phyloP scores from a whole-genome alignment of 805 yeast species.

The Candida boleticola region DNA sequence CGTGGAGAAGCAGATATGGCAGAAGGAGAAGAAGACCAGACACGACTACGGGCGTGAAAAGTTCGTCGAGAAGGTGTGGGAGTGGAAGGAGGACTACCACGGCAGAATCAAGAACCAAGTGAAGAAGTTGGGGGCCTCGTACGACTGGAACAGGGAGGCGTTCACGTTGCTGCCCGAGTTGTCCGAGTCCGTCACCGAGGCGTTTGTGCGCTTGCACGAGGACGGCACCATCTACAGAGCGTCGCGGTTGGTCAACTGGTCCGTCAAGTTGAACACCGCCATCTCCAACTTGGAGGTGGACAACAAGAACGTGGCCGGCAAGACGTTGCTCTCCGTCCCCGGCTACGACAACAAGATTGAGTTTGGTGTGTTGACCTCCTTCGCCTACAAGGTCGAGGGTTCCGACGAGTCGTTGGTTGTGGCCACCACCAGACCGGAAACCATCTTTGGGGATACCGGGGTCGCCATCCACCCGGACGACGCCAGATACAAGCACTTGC shows the following conservation, averaged over 20 bases:
- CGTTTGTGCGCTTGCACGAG: conserved; percentile 87
- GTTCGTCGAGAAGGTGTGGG: conserved; percentile 89
- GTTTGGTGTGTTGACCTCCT: conserved; percentile 95
- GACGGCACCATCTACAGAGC: conserved; percentile 96
- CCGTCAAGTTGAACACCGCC: conserved; percentile 90
- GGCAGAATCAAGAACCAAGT: conserved; percentile 80
- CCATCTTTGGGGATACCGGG: conserved; percentile 96
- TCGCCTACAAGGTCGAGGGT: conserved; percentile 84
- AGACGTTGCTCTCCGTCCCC: conserved; percentile 79
- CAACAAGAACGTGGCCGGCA: conserved; percentile 82
- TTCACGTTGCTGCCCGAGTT: conserved; percentile 84
- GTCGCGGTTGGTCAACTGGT: conserved; percentile 92
- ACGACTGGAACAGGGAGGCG: conserved; percentile 93
- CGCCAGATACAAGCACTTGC: conserved; percentile 87
- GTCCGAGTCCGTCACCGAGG: conserved; percentile 80
- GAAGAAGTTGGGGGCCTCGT: conserved; percentile 89
- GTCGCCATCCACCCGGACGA: conserved; percentile 98
- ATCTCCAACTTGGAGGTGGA: conserved; percentile 95
- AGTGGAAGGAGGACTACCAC: conserved; percentile 96
- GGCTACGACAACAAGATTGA: conserved; percentile 88
- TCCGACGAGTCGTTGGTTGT: conserved; percentile 85
- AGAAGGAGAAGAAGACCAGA: conserved; percentile 81
- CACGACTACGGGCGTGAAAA: conserved; percentile 94
- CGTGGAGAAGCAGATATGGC: conserved; percentile 94
- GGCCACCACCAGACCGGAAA: conserved; percentile 99